Percentiles rank a stretch among this genome's conserved stretches.
Evolutionary conservation across 75 land plant species (phyloP).

Genomic region (Chamaecyparis obtusa): DNA sequence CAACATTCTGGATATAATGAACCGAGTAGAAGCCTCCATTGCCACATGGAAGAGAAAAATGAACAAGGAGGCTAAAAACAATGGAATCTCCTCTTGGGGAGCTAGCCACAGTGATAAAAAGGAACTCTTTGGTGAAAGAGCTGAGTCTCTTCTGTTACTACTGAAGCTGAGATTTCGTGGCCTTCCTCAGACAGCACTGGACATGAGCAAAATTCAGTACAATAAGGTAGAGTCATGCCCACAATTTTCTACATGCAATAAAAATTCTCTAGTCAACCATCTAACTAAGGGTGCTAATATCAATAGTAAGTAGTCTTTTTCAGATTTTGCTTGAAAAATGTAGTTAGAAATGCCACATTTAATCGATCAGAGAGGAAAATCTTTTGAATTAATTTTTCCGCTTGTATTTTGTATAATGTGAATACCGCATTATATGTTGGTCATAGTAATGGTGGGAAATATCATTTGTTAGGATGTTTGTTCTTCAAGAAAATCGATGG

Average conservation of each 20-base stretch:
- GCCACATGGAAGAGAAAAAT: conserved; percentile 81
- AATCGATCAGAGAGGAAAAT: background rate
- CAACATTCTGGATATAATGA: conserved; percentile 62
- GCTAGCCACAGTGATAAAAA: conserved; percentile 65
- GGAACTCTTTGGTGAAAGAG: conserved; percentile 81
- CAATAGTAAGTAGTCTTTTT: background rate
- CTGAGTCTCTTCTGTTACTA: conserved; percentile 69
- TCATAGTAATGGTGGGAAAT: background rate
- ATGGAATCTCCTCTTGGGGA: conserved; percentile 62
- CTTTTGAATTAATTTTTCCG: too few species aligned
- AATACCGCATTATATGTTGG: background rate
- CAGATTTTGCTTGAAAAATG: background rate
- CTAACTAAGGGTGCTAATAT: background rate
- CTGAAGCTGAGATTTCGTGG: conserved; percentile 82
- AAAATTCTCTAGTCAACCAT: background rate
- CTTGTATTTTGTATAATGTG: background rate
- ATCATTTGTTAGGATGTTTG: background rate
- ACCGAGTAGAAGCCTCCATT: conserved; percentile 80
- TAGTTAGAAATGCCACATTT: background rate
- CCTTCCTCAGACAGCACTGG: conserved; percentile 77
- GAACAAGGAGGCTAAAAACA: conserved; percentile 53
- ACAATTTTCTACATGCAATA: background rate
- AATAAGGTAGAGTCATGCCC: conserved; percentile 55
- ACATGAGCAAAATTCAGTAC: conserved; percentile 82
- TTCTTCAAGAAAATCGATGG: background rate